These are phyloP conservation scores for Umbilicus rupestris DNA, from an alignment of 164 flowering plant species.

Conservation along the genomic window DNA sequence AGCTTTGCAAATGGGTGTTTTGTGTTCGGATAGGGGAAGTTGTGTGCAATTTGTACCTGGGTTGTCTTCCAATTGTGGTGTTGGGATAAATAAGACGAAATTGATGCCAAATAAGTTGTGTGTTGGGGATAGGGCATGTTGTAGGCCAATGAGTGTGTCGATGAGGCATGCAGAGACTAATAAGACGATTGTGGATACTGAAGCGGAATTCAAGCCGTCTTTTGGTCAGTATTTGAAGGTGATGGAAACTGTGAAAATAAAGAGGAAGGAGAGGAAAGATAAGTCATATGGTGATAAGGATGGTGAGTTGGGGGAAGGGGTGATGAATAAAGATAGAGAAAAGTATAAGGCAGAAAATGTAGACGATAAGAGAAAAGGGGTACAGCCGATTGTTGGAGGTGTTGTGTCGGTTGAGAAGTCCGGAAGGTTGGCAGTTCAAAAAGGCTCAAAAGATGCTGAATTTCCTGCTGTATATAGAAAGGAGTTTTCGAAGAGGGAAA, in stretches of 20 bases:
- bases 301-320: neutral
- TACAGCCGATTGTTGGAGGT: neutral
- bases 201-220: neutral
- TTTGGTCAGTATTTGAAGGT: constrained; percentile 7
- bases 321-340: constrained; percentile 12
- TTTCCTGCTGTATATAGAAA: neutral
- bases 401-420: constrained; percentile 6
- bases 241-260: constrained; percentile 2
- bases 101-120: neutral
- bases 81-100: neutral
- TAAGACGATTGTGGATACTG: neutral
- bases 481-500: neutral
- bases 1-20: constrained; percentile 3
- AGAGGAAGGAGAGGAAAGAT: constrained; percentile 6
- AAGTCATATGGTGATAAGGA: neutral
- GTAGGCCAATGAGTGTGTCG: constrained; percentile 1
- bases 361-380: neutral
- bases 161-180: neutral
- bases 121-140: neutral
- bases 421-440: constrained; percentile 4
- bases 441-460: neutral
- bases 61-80: neutral
- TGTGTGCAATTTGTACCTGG: neutral
- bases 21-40: neutral
- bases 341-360: constrained; percentile 6